These are phyloP conservation scores for Hysterium pulicare DNA, from an alignment of 2,329 filamentous ascomycete genomes.

Conservation along the genomic window DNA sequence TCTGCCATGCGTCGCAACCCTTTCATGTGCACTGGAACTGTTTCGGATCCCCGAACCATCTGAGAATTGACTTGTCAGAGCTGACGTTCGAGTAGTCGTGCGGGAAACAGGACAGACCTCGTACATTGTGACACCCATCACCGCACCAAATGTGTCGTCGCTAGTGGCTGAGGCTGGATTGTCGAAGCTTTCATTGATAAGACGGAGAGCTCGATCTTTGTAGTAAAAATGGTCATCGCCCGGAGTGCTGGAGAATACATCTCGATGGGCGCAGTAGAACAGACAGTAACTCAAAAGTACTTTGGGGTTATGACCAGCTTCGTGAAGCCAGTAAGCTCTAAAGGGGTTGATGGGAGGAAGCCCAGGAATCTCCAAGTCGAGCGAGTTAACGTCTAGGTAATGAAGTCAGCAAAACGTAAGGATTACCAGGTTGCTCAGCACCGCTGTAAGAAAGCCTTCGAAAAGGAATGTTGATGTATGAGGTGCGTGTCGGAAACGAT, in stretches of 20 bases:
- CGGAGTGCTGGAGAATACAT: constrained; percentile 4
- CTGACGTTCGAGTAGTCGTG: too few species aligned
- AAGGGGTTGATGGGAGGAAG: constrained; percentile 6
- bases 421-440: too few species aligned
- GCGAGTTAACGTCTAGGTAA: too few species aligned
- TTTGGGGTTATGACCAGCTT: constrained; percentile 6
- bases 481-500: too few species aligned
- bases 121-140: constrained; percentile 15
- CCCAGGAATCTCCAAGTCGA: too few species aligned
- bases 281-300: constrained; percentile 11
- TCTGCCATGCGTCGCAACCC: too few species aligned
- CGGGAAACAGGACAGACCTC: constrained; percentile 6
- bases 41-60: too few species aligned
- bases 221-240: constrained; percentile 12
- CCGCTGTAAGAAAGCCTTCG: too few species aligned
- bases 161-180: constrained; percentile 7
- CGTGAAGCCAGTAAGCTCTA: constrained; percentile 11
- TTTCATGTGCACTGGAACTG: too few species aligned
- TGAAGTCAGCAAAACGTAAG: too few species aligned
- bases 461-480: too few species aligned
- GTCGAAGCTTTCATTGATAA: constrained; percentile 13
- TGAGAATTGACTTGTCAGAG: too few species aligned
- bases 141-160: constrained; percentile 13
- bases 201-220: constrained; percentile 10
- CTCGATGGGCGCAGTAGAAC: constrained; percentile 12